These are phyloP conservation scores for Serendipita sp. DNA, from an alignment of 768 basidiomycete genomes.

Conservation along the genomic window DNA sequence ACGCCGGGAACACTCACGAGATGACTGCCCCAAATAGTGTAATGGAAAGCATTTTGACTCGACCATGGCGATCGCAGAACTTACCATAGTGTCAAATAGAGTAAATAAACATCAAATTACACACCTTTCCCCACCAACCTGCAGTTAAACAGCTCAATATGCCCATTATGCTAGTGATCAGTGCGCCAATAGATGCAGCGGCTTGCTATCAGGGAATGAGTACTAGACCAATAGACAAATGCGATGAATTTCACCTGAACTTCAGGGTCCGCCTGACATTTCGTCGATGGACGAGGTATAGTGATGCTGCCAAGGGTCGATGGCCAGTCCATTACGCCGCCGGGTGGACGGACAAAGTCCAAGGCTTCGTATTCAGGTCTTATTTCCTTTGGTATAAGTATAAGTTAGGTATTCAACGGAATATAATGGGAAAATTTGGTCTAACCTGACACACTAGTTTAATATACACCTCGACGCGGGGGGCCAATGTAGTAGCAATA, in stretches of 20 bases:
- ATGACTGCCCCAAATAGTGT: slow-evolving; percentile 43
- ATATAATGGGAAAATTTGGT: neutral
- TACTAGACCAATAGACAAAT: slow-evolving; percentile 23
- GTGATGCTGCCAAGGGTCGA: slow-evolving; percentile 6
- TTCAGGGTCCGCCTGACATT: slow-evolving; percentile 52
- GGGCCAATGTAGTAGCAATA: slow-evolving; percentile 43
- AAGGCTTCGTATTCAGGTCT: neutral
- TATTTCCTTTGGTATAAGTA: neutral
- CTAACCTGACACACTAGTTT: slow-evolving; percentile 45
- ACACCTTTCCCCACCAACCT: slow-evolving; percentile 56
- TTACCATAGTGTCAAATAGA: slow-evolving; percentile 18
- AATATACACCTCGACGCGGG: slow-evolving; percentile 62
- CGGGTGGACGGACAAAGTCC: neutral
- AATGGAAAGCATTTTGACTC: slow-evolving; percentile 48
- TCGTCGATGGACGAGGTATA: slow-evolving; percentile 13
- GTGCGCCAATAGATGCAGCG: slow-evolving; percentile 23
- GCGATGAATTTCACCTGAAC: slow-evolving; percentile 60
- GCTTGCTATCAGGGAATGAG: neutral
- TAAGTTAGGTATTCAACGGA: neutral
- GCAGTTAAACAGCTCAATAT: slow-evolving; percentile 63
- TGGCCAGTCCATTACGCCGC: slow-evolving; percentile 4
- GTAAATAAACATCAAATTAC: neutral
- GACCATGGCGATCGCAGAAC: slow-evolving; percentile 67
- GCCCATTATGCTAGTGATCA: slow-evolving; percentile 49
- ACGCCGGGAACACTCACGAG: slow-evolving; percentile 18